Percentiles rank a stretch among this genome's conserved stretches.
These are phyloP conservation scores for Nectriaceae sp. DNA, from an alignment of 2,329 filamentous ascomycete species.

Conservation along the genomic window DNA sequence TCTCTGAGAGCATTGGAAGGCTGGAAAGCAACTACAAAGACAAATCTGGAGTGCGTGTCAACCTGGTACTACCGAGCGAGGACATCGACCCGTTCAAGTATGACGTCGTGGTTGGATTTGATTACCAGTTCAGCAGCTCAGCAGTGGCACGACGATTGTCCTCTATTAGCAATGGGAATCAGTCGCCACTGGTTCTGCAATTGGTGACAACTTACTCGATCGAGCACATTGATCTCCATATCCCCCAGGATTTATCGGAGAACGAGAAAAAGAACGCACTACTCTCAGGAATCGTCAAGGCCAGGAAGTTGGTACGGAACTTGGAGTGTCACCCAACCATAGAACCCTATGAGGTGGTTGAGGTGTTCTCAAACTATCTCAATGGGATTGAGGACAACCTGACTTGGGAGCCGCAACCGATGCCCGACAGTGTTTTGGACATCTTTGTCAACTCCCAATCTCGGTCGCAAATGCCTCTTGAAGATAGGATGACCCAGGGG, in stretches of 20 bases:
- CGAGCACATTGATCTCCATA: conserved; percentile 55
- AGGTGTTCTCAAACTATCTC: conserved; percentile 48
- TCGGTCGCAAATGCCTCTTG: conserved; percentile 30
- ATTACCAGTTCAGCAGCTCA: conserved; percentile 49
- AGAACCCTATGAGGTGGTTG: conserved; percentile 50
- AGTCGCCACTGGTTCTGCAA: conserved; percentile 47
- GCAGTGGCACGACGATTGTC: conserved; percentile 24
- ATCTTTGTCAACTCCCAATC: conserved; percentile 44
- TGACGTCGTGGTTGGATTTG: conserved; percentile 56
- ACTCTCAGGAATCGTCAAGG: conserved; percentile 38
- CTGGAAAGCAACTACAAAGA: conserved; percentile 28
- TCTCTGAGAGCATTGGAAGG: conserved; percentile 33
- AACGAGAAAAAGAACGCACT: conserved; percentile 52
- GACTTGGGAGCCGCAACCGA: conserved; percentile 47
- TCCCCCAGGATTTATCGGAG: conserved; percentile 36
- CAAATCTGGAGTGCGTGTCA: conserved; percentile 40
- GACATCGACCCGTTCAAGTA: conserved; percentile 41
- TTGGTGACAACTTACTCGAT: conserved; percentile 54
- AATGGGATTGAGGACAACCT: conserved; percentile 39
- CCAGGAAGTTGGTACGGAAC: conserved; percentile 41
- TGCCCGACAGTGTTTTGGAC: conserved; percentile 53
- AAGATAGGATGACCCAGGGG: conserved; percentile 18
- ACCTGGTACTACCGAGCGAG: conserved; percentile 44
- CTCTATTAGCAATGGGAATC: conserved; percentile 19
- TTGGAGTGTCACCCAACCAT: conserved; percentile 36